phyloP scores from a whole-genome alignment of 345 rosid species.

The Eucalyptus curtisii region DNA sequence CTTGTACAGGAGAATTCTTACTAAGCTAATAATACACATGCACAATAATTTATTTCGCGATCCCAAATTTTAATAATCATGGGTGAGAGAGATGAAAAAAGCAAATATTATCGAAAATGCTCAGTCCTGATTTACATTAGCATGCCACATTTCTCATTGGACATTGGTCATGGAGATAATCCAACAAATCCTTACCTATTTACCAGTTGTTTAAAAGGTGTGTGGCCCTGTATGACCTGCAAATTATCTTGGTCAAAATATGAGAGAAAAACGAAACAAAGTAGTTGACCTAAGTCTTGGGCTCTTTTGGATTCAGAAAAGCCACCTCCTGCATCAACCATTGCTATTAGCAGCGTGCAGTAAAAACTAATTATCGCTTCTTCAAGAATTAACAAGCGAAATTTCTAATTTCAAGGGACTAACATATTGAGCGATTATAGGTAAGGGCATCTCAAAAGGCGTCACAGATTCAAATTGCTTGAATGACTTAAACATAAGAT shows the following conservation, averaged over 20 bases:
- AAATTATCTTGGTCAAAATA: not conserved
- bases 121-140: not conserved
- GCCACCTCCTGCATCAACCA: conserved; percentile 55
- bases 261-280: not conserved
- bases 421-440: not conserved
- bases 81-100: not conserved
- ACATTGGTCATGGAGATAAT: not conserved
- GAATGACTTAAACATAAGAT: not conserved
- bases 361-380: not conserved
- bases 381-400: not conserved
- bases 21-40: no score
- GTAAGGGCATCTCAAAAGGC: not conserved
- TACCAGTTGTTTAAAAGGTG: conserved; percentile 59
- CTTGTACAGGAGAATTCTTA: no score
- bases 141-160: not conserved
- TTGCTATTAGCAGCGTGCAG: not conserved
- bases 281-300: conserved; percentile 35
- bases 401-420: not conserved
- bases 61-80: no score
- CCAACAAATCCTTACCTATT: conserved; percentile 20
- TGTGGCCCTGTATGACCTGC: conserved; percentile 84
- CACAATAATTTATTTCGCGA: no score
- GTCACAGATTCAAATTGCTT: not conserved
- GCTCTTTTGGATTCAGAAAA: conserved; percentile 73
- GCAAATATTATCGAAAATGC: not conserved